Conservation (phyloP, 495 filamentous ascomycete genomes). For the Aspergillus bertholletiae region DNA sequence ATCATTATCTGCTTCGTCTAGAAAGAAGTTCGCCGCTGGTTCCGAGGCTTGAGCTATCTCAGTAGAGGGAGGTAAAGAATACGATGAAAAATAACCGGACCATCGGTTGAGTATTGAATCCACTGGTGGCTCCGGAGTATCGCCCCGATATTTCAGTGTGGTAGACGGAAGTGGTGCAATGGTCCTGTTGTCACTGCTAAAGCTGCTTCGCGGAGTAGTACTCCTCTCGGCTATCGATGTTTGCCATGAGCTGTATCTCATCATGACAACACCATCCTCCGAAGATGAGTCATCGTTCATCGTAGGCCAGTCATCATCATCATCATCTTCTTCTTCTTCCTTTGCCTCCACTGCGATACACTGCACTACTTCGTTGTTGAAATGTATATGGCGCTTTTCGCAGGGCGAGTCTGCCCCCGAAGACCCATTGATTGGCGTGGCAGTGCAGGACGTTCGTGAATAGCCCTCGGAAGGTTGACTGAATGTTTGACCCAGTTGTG, state of each 20-base stretch:
- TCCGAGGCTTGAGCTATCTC: slow-evolving; percentile 72
- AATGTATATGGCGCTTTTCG: slow-evolving; percentile 85
- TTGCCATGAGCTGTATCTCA: slow-evolving; percentile 59
- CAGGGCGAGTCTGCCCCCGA: slow-evolving; percentile 60
- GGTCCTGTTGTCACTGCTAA: slow-evolving; percentile 71
- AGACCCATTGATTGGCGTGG: slow-evolving; percentile 34
- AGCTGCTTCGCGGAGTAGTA: slow-evolving; percentile 48
- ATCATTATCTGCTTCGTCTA: slow-evolving; percentile 67
- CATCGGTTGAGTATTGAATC: slow-evolving; percentile 32
- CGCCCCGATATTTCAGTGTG: slow-evolving; percentile 83
- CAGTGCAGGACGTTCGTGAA: slow-evolving; percentile 25
- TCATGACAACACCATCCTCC: slow-evolving; percentile 78
- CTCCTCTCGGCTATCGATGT: slow-evolving; percentile 43
- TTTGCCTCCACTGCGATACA: slow-evolving; percentile 92
- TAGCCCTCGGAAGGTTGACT: slow-evolving; percentile 35
- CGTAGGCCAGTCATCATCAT: slow-evolving; percentile 54
- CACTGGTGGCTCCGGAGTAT: slow-evolving; percentile 61
- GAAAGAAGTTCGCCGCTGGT: slow-evolving; percentile 65
- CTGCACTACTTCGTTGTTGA: slow-evolving; percentile 92
- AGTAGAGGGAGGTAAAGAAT: slow-evolving; percentile 61
- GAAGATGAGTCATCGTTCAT: slow-evolving; percentile 62
- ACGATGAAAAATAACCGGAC: slow-evolving; percentile 38
- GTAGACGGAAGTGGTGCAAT: slow-evolving; percentile 93
- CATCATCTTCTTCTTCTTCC: slow-evolving; percentile 65
- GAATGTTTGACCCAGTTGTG: slow-evolving; percentile 57